phyloP scores from a whole-genome alignment of 306 rosid species.

The Trifolium dubium region DNA sequence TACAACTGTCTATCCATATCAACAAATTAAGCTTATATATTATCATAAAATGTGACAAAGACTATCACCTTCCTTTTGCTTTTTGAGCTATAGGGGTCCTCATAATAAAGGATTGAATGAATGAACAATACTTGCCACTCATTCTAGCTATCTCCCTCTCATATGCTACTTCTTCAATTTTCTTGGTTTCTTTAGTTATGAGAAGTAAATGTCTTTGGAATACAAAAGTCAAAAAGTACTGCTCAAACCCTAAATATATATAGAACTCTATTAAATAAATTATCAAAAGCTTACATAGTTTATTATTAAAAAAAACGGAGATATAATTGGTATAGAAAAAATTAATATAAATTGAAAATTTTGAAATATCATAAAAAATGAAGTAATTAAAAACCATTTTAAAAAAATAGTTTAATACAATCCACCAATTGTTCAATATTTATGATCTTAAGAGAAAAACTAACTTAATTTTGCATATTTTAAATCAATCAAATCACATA shows the following conservation, averaged over 20 bases:
- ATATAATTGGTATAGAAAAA: no score
- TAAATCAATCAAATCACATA: no score
- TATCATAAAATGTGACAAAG: not conserved
- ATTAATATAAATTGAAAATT: no score
- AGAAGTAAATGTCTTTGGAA: not conserved
- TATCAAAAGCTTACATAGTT: no score
- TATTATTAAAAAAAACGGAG: no score
- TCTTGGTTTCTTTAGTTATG: conserved; percentile 13
- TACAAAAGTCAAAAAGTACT: not conserved
- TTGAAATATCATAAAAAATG: no score
- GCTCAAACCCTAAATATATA: not conserved
- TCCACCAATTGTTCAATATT: no score
- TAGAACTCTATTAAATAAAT: no score
- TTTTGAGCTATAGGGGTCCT: conserved; percentile 11
- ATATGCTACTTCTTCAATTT: conserved; percentile 4
- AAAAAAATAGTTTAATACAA: no score
- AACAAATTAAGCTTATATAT: conserved; percentile 2
- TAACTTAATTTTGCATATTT: no score
- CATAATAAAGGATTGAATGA: conserved; percentile 4
- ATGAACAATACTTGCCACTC: conserved; percentile 30
- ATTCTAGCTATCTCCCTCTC: conserved; percentile 23
- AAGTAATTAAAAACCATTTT: no score
- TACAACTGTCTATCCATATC: conserved; percentile 5
- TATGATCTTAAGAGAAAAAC: no score
- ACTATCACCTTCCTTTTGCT: not conserved